phyloP scores from a whole-genome alignment of 495 filamentous ascomycete species.

The Glutinoglossum americanum region DNA sequence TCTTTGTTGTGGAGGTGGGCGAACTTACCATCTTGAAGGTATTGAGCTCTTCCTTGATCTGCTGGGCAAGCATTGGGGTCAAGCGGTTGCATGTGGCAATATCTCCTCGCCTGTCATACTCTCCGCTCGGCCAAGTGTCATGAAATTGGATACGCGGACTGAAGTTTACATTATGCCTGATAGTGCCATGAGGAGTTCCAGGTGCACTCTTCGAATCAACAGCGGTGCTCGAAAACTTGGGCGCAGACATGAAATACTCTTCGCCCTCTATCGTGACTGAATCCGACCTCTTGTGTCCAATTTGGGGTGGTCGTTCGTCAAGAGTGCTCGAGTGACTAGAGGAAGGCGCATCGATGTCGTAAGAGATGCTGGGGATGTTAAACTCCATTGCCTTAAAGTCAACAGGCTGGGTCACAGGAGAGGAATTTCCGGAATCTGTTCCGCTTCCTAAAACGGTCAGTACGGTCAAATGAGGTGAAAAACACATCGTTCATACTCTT shows the following conservation, averaged over 20 bases:
- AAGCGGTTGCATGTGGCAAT: slow-evolving; percentile 95
- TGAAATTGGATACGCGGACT: slow-evolving; percentile 86
- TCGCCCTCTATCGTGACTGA: slow-evolving; percentile 55
- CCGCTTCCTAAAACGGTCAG: slow-evolving; percentile 22
- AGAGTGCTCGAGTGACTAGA: slow-evolving; percentile 73
- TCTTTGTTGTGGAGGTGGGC: not conserved
- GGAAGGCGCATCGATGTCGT: slow-evolving; percentile 50
- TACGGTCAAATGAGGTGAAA: not conserved
- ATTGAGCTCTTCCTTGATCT: slow-evolving; percentile 99
- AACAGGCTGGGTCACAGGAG: slow-evolving; percentile 35
- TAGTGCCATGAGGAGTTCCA: slow-evolving; percentile 42
- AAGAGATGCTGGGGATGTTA: slow-evolving; percentile 30
- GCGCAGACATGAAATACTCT: slow-evolving; percentile 65
- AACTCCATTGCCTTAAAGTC: slow-evolving; percentile 29
- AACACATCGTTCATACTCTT: slow-evolving; percentile 42
- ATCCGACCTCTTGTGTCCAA: slow-evolving; percentile 36
- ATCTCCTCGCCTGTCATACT: slow-evolving; percentile 92
- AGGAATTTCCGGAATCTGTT: slow-evolving; percentile 42
- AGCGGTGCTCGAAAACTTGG: slow-evolving; percentile 33
- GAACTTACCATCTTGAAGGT: slow-evolving; percentile 97
- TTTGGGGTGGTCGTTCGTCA: slow-evolving; percentile 31
- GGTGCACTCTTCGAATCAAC: slow-evolving; percentile 50
- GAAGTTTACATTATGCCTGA: slow-evolving; percentile 61
- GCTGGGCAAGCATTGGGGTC: slow-evolving; percentile 90
- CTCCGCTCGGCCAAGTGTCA: slow-evolving; percentile 84